Percentiles rank a stretch among this genome's conserved stretches.
Evolutionary conservation across 2,329 filamentous ascomycete species (phyloP).

Genomic region (Ilyonectria destructans): DNA sequence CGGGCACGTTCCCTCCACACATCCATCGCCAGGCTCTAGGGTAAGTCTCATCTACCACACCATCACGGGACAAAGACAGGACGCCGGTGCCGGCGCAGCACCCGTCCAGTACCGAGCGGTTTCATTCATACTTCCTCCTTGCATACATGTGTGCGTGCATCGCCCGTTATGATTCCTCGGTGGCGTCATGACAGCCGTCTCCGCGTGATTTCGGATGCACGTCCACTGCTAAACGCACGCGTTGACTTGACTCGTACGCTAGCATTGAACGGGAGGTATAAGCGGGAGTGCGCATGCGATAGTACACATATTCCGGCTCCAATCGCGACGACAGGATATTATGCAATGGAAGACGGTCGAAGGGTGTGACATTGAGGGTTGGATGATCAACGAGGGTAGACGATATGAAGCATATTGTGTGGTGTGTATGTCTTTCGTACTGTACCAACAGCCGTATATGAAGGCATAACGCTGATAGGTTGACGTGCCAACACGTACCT

Average conservation of each 20-base stretch:
- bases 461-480: slow-evolving; percentile 20
- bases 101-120: background rate
- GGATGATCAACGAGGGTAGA: background rate
- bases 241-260: background rate
- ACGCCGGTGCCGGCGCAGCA: background rate
- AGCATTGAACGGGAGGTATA: background rate
- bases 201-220: slow-evolving; percentile 10
- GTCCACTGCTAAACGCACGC: background rate
- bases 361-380: background rate
- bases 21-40: background rate
- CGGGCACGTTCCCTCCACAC: background rate
- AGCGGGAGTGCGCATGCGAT: background rate
- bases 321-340: background rate
- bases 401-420: slow-evolving; percentile 1
- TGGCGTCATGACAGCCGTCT: slow-evolving; percentile 5
- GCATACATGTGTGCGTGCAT: background rate
- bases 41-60: background rate
- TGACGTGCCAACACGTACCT: slow-evolving; percentile 3
- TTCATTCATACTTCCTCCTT: background rate
- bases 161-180: background rate
- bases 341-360: background rate
- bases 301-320: background rate
- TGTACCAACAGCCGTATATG: slow-evolving; percentile 8
- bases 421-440: background rate
- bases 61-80: background rate